Conservation (phyloP, 192 early-diverging fungal genomes). For the Rhizoclosmatium globosum region DNA sequence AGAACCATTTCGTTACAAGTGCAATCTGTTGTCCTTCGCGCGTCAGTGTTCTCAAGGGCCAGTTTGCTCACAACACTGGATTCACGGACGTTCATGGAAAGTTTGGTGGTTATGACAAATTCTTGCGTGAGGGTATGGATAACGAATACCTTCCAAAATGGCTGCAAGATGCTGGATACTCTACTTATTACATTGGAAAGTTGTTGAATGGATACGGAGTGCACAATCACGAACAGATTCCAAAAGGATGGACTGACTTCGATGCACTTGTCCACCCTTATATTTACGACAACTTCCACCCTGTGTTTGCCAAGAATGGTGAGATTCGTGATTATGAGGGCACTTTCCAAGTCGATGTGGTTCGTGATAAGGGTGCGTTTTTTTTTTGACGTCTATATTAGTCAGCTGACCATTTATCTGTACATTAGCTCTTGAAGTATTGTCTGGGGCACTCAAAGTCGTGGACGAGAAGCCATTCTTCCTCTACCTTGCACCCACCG, state of each 20-base stretch:
- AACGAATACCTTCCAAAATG: constrained; percentile 61
- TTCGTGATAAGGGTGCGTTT: constrained; percentile 30
- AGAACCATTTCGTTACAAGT: constrained; percentile 69
- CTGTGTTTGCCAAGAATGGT: constrained; percentile 68
- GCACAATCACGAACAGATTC: constrained; percentile 46
- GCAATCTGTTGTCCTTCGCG: constrained; percentile 72
- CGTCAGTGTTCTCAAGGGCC: constrained; percentile 61
- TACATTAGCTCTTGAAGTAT: neutral
- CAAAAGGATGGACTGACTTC: constrained; percentile 49
- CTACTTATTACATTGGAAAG: constrained; percentile 73
- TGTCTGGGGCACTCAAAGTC: constrained; percentile 15
- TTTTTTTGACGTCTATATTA: neutral
- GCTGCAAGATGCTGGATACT: constrained; percentile 66
- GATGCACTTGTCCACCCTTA: constrained; percentile 59
- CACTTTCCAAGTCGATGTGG: constrained; percentile 62
- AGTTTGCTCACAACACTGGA: constrained; percentile 73
- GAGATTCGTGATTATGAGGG: constrained; percentile 49
- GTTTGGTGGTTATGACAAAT: constrained; percentile 48
- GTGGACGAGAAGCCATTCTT: constrained; percentile 47
- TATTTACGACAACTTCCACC: constrained; percentile 63
- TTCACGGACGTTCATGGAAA: constrained; percentile 33
- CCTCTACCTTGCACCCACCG: constrained; percentile 64
- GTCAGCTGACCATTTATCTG: neutral
- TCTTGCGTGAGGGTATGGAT: constrained; percentile 46
- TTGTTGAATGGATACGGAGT: constrained; percentile 61